Conservation (phyloP, 1,284 basidiomycete species). For the Ustilago lituana region DNA sequence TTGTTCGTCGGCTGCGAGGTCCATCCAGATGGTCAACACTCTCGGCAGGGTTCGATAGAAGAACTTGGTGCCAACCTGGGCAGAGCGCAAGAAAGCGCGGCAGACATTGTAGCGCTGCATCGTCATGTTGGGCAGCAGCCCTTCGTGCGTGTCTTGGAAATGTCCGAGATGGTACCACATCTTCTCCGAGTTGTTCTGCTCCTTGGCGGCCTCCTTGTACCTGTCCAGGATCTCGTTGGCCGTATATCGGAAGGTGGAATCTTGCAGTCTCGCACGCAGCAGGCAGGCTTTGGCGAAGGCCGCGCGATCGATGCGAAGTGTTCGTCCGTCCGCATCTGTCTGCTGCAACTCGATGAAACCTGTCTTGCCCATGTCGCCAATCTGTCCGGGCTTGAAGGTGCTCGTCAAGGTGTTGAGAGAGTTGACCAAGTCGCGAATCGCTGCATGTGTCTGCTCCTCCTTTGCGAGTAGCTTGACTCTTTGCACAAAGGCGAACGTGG, state of each 20-base stretch:
- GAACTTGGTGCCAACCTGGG: slow-evolving; percentile 88
- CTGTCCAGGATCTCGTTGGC: slow-evolving; percentile 71
- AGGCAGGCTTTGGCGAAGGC: slow-evolving; percentile 76
- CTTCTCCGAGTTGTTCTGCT: slow-evolving; percentile 73
- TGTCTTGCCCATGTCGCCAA: slow-evolving; percentile 14
- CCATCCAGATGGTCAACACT: slow-evolving; percentile 93
- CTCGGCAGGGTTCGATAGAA: slow-evolving; percentile 96
- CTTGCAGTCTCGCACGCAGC: slow-evolving; percentile 91
- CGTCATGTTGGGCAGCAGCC: slow-evolving; percentile 70
- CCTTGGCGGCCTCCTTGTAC: slow-evolving; percentile 65
- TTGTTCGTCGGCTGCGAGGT: slow-evolving; percentile 77
- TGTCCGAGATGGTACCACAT: slow-evolving; percentile 58
- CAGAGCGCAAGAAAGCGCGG: slow-evolving; percentile 79
- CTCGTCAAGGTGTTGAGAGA: slow-evolving; percentile 70
- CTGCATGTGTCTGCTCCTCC: slow-evolving; percentile 83
- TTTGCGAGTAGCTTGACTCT: slow-evolving; percentile 86
- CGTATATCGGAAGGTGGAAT: slow-evolving; percentile 86
- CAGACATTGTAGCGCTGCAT: slow-evolving; percentile 70
- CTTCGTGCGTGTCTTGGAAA: slow-evolving; percentile 56
- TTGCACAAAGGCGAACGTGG: slow-evolving; percentile 86
- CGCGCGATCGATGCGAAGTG: slow-evolving; percentile 28
- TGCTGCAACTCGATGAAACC: slow-evolving; percentile 33
- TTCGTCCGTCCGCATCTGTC: slow-evolving; percentile 22
- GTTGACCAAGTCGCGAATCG: slow-evolving; percentile 87
- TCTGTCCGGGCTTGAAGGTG: slow-evolving; percentile 33